Evolutionary conservation across 352 stramenopile genomes (phyloP).

Genomic region (Phytophthora hybrid): DNA sequence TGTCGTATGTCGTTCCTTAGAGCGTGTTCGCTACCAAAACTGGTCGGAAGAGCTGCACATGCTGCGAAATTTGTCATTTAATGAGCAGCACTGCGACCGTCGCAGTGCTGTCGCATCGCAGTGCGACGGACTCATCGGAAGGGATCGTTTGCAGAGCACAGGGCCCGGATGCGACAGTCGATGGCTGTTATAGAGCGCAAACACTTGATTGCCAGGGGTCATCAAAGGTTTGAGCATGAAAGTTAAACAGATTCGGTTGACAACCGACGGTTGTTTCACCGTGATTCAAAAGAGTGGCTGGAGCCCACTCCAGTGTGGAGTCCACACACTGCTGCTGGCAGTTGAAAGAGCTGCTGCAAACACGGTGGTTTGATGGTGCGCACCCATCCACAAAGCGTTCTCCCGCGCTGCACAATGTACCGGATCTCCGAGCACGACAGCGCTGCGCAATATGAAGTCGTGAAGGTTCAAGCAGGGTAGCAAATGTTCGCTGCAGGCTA

Average conservation of each 20-base stretch:
- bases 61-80: slow-evolving; percentile 2
- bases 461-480: not conserved
- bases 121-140: slow-evolving; percentile 11
- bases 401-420: slow-evolving; percentile 8
- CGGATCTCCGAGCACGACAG: slow-evolving; percentile 27
- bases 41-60: slow-evolving; percentile 20
- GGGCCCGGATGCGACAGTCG: slow-evolving; percentile 20
- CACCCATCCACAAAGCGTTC: slow-evolving; percentile 21
- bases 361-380: slow-evolving; percentile 15
- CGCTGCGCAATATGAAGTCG: not conserved
- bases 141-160: slow-evolving; percentile 6
- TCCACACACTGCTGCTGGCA: not conserved
- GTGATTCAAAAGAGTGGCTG: slow-evolving; percentile 5
- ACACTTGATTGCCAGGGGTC: slow-evolving; percentile 9
- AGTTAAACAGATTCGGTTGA: no score
- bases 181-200: slow-evolving; percentile 3
- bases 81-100: not conserved
- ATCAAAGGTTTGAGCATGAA: not conserved
- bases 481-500: not conserved
- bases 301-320: not conserved
- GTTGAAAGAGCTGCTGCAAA: not conserved
- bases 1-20: not conserved
- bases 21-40: slow-evolving; percentile 2
- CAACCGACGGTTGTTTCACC: no score
- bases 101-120: no score